Conservation (phyloP, 2,329 filamentous ascomycete species). For the Verruconis gallopava region DNA sequence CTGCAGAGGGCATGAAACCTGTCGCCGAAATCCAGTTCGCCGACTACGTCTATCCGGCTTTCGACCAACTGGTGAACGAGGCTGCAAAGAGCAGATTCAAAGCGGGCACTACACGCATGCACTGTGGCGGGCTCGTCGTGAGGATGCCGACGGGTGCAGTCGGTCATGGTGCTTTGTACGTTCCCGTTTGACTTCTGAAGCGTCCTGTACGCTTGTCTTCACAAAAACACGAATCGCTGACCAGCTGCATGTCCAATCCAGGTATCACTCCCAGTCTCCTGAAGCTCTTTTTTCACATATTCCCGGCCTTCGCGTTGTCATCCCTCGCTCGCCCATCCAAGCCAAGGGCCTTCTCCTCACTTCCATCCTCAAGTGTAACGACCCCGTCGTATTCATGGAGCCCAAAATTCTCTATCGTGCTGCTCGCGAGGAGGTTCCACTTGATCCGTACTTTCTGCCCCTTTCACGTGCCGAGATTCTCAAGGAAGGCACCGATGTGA, state of each 20-base stretch:
- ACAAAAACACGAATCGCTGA: not conserved
- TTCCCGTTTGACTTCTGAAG: no score
- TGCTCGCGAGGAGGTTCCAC: constrained; percentile 81
- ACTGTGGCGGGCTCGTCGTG: constrained; percentile 66
- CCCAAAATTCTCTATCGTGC: constrained; percentile 88
- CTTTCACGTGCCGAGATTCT: constrained; percentile 76
- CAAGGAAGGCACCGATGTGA: constrained; percentile 67
- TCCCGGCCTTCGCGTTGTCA: constrained; percentile 71
- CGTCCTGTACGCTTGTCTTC: not conserved
- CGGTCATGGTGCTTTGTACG: constrained; percentile 67
- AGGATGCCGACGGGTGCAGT: constrained; percentile 86
- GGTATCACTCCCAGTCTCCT: constrained; percentile 78
- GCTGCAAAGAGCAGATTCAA: constrained; percentile 79
- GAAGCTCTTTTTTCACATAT: constrained; percentile 82
- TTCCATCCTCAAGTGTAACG: constrained; percentile 56
- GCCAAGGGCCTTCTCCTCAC: constrained; percentile 76
- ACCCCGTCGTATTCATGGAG: constrained; percentile 87
- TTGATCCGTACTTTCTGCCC: constrained; percentile 67
- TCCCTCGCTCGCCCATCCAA: constrained; percentile 74
- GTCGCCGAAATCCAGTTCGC: constrained; percentile 94
- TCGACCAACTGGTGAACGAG: constrained; percentile 90
- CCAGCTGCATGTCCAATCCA: constrained; percentile 13
- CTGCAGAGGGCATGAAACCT: constrained; percentile 82
- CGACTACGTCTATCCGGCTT: constrained; percentile 86
- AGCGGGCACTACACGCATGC: constrained; percentile 39